A percentile compares a stretch with the other conserved stretches of the same genome.
Conservation (phyloP, 2,329 filamentous ascomycete species). For the Sporothrix schenckii region DNA sequence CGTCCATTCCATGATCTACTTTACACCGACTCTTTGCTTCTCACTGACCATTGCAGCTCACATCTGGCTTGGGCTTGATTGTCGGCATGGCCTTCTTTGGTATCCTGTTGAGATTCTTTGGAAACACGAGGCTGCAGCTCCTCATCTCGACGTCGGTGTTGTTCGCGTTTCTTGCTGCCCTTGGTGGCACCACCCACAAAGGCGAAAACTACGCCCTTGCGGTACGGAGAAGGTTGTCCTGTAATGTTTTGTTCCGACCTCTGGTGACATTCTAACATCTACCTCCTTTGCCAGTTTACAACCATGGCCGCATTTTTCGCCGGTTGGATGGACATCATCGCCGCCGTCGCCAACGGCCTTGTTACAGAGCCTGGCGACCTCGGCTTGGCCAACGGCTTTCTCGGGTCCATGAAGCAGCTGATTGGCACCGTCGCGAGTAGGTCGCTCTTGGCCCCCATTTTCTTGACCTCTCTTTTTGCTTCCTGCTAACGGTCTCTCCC, state of each 20-base stretch:
- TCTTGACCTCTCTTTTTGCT: no score
- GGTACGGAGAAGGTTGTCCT: background rate
- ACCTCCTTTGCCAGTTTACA: constrained; percentile 15
- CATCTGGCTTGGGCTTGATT: constrained; percentile 11
- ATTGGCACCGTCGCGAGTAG: constrained; percentile 23
- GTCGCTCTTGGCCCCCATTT: no score
- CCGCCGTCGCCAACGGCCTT: constrained; percentile 30
- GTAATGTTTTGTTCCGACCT: no score
- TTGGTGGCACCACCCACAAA: constrained; percentile 26
- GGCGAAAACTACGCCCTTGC: constrained; percentile 1
- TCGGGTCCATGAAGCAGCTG: constrained; percentile 30
- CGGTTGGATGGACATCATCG: constrained; percentile 31
- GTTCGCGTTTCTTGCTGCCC: constrained; percentile 27
- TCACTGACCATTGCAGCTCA: background rate
- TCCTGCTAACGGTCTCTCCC: no score
- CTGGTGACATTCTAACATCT: no score
- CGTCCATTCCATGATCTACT: no score
- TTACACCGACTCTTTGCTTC: no score
- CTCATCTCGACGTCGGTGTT: constrained; percentile 10
- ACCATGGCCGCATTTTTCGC: constrained; percentile 29
- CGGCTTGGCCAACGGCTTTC: constrained; percentile 32
- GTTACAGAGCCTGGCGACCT: constrained; percentile 32
- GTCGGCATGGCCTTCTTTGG: constrained; percentile 23
- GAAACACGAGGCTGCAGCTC: constrained; percentile 21
- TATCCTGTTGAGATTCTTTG: background rate